A percentile compares a stretch with the other conserved stretches of the same genome.
phyloP scores from a whole-genome alignment of 768 basidiomycete genomes.

The Lyophyllum decastes region DNA sequence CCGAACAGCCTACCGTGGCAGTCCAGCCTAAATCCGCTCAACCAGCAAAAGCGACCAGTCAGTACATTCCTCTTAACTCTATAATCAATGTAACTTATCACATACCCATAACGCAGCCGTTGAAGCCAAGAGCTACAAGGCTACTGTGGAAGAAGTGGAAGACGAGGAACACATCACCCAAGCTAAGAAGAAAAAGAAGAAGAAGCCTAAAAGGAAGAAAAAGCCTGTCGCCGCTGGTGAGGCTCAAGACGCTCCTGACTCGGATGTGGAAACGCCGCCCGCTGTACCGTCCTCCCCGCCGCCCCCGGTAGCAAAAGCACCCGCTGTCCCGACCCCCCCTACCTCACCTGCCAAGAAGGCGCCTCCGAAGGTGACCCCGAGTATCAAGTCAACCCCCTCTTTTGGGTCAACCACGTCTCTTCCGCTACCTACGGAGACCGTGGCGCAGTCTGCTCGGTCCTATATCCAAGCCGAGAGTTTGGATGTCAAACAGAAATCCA shows the following conservation, averaged over 20 bases:
- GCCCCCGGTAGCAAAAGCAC: conserved; percentile 12
- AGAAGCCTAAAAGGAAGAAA: conserved; percentile 76
- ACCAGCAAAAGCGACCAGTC: neutral
- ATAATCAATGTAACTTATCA: neutral
- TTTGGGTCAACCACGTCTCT: conserved; percentile 31
- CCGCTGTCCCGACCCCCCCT: conserved; percentile 16
- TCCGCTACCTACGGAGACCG: conserved; percentile 43
- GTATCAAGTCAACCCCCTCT: conserved; percentile 22
- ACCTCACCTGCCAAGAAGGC: conserved; percentile 22
- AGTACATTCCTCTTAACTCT: neutral
- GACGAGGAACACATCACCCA: conserved; percentile 57
- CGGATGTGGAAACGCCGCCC: conserved; percentile 13
- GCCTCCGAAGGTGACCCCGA: conserved; percentile 15
- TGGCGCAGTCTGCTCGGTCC: conserved; percentile 69
- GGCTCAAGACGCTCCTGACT: conserved; percentile 19
- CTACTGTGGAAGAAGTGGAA: conserved; percentile 72
- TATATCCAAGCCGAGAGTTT: conserved; percentile 61
- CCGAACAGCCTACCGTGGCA: neutral
- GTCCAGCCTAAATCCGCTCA: neutral
- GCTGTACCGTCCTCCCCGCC: conserved; percentile 20
- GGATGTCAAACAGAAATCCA: conserved; percentile 53
- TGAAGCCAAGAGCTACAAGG: conserved; percentile 36
- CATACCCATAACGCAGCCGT: conserved; percentile 8
- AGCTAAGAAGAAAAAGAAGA: conserved; percentile 62
- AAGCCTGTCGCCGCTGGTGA: conserved; percentile 32